A percentile compares a stretch with the other conserved stretches of the same genome.
Conservation (phyloP, 208 protist genomes). For the Trypanosoma theileri region DNA sequence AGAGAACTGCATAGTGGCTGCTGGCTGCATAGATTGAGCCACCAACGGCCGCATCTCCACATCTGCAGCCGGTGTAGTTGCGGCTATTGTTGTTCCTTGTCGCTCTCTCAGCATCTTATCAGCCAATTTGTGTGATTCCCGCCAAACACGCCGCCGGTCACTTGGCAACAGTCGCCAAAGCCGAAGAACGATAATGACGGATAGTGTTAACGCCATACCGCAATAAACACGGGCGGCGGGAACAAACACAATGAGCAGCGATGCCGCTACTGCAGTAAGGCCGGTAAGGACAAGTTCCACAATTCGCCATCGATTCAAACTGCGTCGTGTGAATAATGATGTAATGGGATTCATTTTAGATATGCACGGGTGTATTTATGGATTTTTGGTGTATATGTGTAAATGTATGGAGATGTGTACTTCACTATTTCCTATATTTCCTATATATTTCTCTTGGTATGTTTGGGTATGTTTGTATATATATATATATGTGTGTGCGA, state of each 20-base stretch:
- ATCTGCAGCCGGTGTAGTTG: neutral
- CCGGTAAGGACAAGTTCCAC: constrained; percentile 17
- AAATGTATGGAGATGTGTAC: neutral
- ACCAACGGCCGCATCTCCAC: neutral
- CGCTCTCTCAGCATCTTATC: constrained; percentile 12
- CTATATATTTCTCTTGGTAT: neutral
- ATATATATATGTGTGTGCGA: neutral
- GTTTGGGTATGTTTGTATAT: constrained; percentile 3
- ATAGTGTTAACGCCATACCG: constrained; percentile 30
- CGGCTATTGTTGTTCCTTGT: neutral
- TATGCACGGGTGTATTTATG: neutral
- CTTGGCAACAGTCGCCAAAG: constrained; percentile 57
- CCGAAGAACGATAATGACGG: constrained; percentile 34
- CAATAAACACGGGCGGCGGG: constrained; percentile 33
- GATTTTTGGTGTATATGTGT: neutral
- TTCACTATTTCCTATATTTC: neutral
- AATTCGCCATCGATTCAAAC: neutral
- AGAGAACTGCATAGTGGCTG: no score
- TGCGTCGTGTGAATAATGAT: neutral
- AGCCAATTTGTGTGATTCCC: constrained; percentile 12
- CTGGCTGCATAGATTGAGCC: neutral
- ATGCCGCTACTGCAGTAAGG: constrained; percentile 14
- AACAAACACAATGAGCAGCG: constrained; percentile 35
- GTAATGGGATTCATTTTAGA: neutral
- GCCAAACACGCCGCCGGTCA: constrained; percentile 22